Evolutionary conservation across 225 moss, liverwort and hornwort genomes (phyloP).

Genomic region (Climacium dendroides): DNA sequence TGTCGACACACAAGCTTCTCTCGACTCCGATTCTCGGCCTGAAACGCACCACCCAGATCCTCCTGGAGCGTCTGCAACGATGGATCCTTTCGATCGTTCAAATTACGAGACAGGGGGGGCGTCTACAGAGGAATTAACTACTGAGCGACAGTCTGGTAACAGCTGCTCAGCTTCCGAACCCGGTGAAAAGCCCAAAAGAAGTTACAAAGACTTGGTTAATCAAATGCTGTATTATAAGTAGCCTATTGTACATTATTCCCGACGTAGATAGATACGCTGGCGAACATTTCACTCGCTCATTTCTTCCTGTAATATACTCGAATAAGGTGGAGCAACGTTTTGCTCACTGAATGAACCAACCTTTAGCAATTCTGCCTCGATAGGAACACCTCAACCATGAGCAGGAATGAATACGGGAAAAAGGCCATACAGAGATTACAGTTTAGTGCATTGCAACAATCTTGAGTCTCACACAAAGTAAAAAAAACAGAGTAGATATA

Average conservation of each 20-base stretch:
- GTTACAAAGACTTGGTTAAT: conserved; percentile 9
- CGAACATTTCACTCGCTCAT: neutral
- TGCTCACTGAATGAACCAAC: neutral
- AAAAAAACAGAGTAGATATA: neutral
- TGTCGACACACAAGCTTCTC: neutral
- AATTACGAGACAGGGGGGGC: neutral
- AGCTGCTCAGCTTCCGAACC: neutral
- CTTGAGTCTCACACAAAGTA: neutral
- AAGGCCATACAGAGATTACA: neutral
- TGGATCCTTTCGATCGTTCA: neutral
- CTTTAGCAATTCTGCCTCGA: neutral
- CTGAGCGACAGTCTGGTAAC: neutral
- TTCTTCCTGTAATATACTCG: neutral
- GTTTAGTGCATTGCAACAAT: neutral
- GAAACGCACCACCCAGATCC: neutral
- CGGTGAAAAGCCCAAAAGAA: conserved; percentile 6
- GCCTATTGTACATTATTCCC: neutral
- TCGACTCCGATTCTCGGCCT: neutral
- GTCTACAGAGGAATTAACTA: neutral
- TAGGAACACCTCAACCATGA: too few relatives aligned
- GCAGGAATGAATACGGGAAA: neutral
- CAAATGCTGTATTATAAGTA: conserved; percentile 1
- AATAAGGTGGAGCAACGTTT: neutral
- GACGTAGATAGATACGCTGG: neutral
- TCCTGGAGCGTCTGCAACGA: neutral